A percentile compares a stretch with the other conserved stretches of the same genome.
Evolutionary conservation across 2,329 filamentous ascomycete species (phyloP).

Genomic region (Fusarium sp.): DNA sequence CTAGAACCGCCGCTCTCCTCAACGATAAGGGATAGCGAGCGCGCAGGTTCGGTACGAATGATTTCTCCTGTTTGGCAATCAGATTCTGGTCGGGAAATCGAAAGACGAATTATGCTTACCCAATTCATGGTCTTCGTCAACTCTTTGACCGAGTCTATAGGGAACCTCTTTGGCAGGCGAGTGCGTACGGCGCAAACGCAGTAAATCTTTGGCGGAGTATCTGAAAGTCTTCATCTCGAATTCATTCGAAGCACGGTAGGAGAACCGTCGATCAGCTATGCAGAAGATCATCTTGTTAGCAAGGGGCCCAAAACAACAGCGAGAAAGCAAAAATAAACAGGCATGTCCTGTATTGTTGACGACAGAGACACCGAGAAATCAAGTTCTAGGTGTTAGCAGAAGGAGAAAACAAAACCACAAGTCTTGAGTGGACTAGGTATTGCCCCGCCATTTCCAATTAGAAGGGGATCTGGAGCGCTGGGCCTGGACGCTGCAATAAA

Average conservation of each 20-base stretch:
- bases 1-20: conserved; percentile 44
- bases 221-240: conserved; percentile 56
- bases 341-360: not conserved
- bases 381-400: not conserved
- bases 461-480: too few species aligned
- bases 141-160: conserved; percentile 47
- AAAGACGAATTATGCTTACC: conserved; percentile 48
- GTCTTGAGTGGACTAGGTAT: not conserved
- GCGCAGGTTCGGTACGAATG: conserved; percentile 45
- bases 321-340: not conserved
- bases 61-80: conserved; percentile 46
- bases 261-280: conserved; percentile 46
- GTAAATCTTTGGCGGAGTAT: conserved; percentile 60
- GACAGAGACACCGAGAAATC: not conserved
- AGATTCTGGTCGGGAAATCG: not conserved
- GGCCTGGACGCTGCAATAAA: not conserved
- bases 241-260: conserved; percentile 52
- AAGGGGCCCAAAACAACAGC: conserved; percentile 34
- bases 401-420: not conserved
- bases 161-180: conserved; percentile 45
- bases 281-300: conserved; percentile 48
- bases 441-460: not conserved
- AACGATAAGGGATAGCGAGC: conserved; percentile 47
- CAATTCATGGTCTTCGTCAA: conserved; percentile 55
- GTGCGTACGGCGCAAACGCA: conserved; percentile 49